Percentiles rank a stretch among this genome's conserved stretches.
Evolutionary conservation across 495 filamentous ascomycete genomes (phyloP).

Genomic region (Neurospora terricola): DNA sequence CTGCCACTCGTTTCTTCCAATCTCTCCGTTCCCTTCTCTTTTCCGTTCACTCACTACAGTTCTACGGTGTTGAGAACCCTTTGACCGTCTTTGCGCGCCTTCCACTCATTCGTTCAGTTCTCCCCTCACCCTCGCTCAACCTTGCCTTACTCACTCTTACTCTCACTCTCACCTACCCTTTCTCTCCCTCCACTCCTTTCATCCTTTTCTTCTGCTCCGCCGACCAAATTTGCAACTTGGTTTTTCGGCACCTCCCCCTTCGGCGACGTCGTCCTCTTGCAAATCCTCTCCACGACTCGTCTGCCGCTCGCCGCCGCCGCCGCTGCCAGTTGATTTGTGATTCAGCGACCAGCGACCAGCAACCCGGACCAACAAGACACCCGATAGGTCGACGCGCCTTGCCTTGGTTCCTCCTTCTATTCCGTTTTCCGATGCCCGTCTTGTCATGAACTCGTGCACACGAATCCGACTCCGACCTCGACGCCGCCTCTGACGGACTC

Average conservation of each 20-base stretch:
- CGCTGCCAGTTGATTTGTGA: conserved; percentile 4
- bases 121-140: background rate
- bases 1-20: background rate
- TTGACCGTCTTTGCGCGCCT: conserved; percentile 6
- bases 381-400: conserved; percentile 12
- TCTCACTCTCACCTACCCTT: conserved; percentile 10
- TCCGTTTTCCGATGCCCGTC: conserved; percentile 19
- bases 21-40: conserved; percentile 18
- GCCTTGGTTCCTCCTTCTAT: background rate
- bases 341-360: background rate
- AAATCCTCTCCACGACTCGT: conserved; percentile 21
- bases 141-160: conserved; percentile 16
- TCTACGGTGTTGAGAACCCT: conserved; percentile 1
- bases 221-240: conserved; percentile 4
- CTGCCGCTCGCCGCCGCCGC: conserved; percentile 7
- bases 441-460: conserved; percentile 24
- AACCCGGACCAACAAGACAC: conserved; percentile 6
- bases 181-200: conserved; percentile 8
- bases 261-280: conserved; percentile 23
- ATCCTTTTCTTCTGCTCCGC: conserved; percentile 5
- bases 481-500: conserved; percentile 16
- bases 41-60: conserved; percentile 6
- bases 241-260: conserved; percentile 1
- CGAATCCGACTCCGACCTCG: conserved; percentile 8
- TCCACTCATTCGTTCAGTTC: background rate